Base-by-base conservation (phyloP, 768 basidiomycete species). In the Auricularia heimuer region DNA sequence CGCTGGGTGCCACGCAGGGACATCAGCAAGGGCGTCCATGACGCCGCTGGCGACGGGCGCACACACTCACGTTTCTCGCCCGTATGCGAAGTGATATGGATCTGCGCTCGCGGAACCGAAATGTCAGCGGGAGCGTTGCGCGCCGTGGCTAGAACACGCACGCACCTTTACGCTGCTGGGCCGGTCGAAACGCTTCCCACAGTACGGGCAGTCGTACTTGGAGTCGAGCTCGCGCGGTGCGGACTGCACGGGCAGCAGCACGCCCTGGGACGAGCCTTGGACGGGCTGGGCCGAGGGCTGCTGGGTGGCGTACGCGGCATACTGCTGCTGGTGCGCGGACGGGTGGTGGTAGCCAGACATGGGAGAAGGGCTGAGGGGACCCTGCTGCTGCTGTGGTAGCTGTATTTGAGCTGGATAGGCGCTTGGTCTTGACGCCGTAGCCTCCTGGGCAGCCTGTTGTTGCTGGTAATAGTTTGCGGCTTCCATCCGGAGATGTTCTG, bases 41-140 rank as follows among this genome's bases (percentile, higher is more conserved):
- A 63, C n/a, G 62, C 45, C 34, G 56, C 35, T 60, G 45, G 3
- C 37, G 29, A 63, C 6, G 33, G 37, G 39, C 35, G 42, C 8
- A 14, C 29, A 10, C 16, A 73, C 85, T 72, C 71, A 88, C 86
- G 86, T 66, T 84, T 86, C 21, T 80, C 85, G 12, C 87, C 87
- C 3, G 85, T 87, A 70, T 88, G 87, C 1, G 84, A 86, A 69
- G 87, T 87, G 61, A 83, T 78, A 70, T 87, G 87, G 51, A 87
- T 86, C 54, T 51, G 54, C 24, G 36, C 42, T 36, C 10, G 16
- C 45, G 62, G n/a, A 33, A 56, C 44, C 21, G 39, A 51, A n/a
- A 37, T 33, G 29, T 60, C 56, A 60, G 29, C 56, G 45, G 44
- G 16, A 37, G 42, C n/a, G 39, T 7, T 16, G 29, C 7, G 18